Conservation (phyloP, 176 grass and related monocot genomes). For the Phyllostachys edulis region DNA sequence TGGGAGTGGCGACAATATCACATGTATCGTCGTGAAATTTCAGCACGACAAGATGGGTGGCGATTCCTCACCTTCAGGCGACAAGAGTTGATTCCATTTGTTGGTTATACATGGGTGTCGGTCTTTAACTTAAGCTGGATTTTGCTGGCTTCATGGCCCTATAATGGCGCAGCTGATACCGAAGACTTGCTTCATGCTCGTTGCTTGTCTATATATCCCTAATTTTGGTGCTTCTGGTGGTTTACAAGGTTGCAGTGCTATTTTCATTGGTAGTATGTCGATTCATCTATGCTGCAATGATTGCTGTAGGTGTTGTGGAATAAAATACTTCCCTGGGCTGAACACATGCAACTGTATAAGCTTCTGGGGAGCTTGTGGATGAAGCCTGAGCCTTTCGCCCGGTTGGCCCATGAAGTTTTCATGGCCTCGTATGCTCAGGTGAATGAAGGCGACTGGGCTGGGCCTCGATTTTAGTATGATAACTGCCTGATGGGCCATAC, state of each 20-base stretch:
- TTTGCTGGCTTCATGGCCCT: slow-evolving; percentile 39
- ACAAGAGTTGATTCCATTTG: slow-evolving; percentile 53
- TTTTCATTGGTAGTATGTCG: background rate
- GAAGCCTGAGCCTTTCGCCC: background rate
- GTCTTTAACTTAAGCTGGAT: slow-evolving; percentile 37
- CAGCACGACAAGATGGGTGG: slow-evolving; percentile 56
- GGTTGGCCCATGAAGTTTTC: background rate
- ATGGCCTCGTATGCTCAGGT: too few relatives aligned
- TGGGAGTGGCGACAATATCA: slow-evolving; percentile 83
- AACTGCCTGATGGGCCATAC: too few relatives aligned
- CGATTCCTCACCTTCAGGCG: slow-evolving; percentile 21
- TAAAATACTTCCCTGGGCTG: background rate
- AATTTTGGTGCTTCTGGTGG: slow-evolving; percentile 25
- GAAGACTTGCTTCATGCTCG: slow-evolving; percentile 18
- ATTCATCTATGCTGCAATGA: background rate
- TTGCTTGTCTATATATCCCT: slow-evolving; percentile 43
- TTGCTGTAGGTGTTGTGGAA: background rate
- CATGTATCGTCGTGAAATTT: slow-evolving; percentile 90
- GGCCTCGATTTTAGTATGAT: too few relatives aligned
- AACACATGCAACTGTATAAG: background rate
- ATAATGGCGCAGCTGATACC: slow-evolving; percentile 23
- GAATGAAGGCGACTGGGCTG: too few relatives aligned
- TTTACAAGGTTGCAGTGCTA: background rate
- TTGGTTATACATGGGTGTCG: slow-evolving; percentile 40
- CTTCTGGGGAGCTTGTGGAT: background rate